Conservation (phyloP, 2,329 filamentous ascomycete species). For the Stromatinia cepivora region DNA sequence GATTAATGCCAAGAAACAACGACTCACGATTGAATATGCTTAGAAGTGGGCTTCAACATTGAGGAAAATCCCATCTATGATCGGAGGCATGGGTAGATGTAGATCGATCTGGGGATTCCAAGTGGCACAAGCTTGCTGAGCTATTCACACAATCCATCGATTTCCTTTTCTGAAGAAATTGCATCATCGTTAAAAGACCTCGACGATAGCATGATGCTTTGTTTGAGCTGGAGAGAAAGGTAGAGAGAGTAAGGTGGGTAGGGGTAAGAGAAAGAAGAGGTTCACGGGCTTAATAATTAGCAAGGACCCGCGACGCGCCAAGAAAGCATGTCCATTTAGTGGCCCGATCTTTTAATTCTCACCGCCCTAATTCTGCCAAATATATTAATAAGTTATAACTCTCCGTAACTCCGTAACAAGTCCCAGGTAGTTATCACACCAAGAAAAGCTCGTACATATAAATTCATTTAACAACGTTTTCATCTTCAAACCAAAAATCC, state of each 20-base stretch:
- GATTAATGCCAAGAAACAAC: background rate
- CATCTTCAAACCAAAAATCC: background rate
- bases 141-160: background rate
- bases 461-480: background rate
- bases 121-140: background rate
- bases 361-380: background rate
- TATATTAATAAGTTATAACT: too few species aligned
- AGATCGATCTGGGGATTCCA: constrained; percentile 1
- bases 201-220: background rate
- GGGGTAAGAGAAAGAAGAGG: background rate
- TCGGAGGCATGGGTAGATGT: constrained; percentile 5
- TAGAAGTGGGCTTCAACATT: background rate
- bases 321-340: background rate
- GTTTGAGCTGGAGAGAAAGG: background rate
- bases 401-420: too few species aligned
- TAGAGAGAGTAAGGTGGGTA: background rate
- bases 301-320: constrained; percentile 6
- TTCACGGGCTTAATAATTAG: background rate
- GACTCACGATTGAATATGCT: background rate
- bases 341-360: background rate
- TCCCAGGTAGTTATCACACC: too few species aligned
- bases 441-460: background rate
- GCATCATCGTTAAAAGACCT: background rate
- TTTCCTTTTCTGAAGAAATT: background rate
- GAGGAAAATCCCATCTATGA: background rate